Conservation (phyloP, 495 filamentous ascomycete genomes). For the Saxophila tyrrhenica region DNA sequence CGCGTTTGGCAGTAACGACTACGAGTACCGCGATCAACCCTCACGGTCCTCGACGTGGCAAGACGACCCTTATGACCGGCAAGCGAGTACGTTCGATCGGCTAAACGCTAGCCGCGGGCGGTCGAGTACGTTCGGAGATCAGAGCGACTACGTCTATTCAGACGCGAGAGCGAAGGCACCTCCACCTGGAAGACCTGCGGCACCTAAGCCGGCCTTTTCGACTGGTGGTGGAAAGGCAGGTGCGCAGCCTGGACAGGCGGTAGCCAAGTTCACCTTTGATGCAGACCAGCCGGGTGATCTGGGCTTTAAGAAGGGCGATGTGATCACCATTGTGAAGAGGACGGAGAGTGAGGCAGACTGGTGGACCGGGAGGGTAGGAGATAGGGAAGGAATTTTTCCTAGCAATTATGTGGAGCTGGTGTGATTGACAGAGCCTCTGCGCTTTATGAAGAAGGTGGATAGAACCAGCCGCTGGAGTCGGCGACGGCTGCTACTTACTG, state of each 20-base stretch:
- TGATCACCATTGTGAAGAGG: conserved; percentile 94
- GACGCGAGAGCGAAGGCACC: conserved; percentile 10
- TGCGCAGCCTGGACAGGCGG: conserved; percentile 65
- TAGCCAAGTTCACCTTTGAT: conserved; percentile 87
- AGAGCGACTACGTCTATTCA: conserved; percentile 38
- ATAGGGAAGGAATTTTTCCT: conserved; percentile 54
- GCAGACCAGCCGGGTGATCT: conserved; percentile 87
- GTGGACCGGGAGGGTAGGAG: conserved; percentile 65
- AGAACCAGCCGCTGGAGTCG: too few species aligned
- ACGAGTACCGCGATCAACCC: conserved; percentile 55
- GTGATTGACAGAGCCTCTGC: too few species aligned
- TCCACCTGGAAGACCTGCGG: conserved; percentile 14
- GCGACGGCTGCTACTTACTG: too few species aligned
- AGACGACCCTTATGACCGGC: conserved; percentile 76
- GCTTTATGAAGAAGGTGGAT: too few species aligned
- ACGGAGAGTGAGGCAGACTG: conserved; percentile 87
- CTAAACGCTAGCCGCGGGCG: conserved; percentile 28
- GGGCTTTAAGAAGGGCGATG: conserved; percentile 91
- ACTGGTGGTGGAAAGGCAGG: conserved; percentile 62
- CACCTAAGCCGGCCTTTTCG: conserved; percentile 33
- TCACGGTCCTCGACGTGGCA: conserved; percentile 71
- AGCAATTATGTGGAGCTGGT: conserved; percentile 24
- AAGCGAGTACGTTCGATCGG: conserved; percentile 41
- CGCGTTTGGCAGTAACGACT: conserved; percentile 32
- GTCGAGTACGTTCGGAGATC: conserved; percentile 34